Evolutionary conservation across 2,329 filamentous ascomycete species (phyloP).

Genomic region (Fusarium zealandicum): DNA sequence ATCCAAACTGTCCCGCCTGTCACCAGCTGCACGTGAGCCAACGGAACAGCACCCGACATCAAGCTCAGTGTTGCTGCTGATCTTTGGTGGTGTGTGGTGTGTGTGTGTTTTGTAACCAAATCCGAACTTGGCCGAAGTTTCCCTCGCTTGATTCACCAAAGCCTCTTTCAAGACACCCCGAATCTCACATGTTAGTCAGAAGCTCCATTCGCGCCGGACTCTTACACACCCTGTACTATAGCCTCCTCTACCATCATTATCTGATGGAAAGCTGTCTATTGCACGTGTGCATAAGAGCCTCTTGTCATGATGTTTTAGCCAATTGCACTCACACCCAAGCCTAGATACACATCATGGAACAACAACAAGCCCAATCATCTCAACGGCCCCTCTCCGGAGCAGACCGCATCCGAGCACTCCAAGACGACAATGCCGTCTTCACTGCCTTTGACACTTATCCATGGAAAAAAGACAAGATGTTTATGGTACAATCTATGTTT

Average conservation of each 20-base stretch:
- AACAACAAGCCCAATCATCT: conserved; percentile 20
- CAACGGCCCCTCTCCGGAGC: conserved; percentile 41
- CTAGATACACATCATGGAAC: conserved; percentile 16
- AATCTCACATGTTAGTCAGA: conserved; percentile 37
- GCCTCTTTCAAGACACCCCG: conserved; percentile 2
- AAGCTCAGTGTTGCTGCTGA: conserved; percentile 2
- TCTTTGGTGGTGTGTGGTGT: too few species aligned
- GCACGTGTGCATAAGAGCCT: too few species aligned
- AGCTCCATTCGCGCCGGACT: conserved; percentile 11
- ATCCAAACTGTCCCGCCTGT: conserved; percentile 10
- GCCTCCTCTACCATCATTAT: not conserved
- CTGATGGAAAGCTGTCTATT: conserved; percentile 7
- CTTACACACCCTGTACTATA: conserved; percentile 8
- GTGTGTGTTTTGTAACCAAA: conserved; percentile 7
- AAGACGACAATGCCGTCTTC: conserved; percentile 57
- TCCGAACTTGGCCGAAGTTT: conserved; percentile 27
- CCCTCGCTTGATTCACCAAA: not conserved
- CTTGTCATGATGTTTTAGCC: not conserved
- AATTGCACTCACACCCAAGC: not conserved
- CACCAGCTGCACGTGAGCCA: conserved; percentile 33
- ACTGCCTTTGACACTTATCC: conserved; percentile 69
- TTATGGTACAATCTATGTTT: conserved; percentile 59
- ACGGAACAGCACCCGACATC: conserved; percentile 18
- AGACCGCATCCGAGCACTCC: conserved; percentile 50
- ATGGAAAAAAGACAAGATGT: conserved; percentile 72